Evolutionary conservation across 116 monocot species (phyloP), one percentile per base, ranked within the genome.

Genomic region (Zostera marina): DNA sequence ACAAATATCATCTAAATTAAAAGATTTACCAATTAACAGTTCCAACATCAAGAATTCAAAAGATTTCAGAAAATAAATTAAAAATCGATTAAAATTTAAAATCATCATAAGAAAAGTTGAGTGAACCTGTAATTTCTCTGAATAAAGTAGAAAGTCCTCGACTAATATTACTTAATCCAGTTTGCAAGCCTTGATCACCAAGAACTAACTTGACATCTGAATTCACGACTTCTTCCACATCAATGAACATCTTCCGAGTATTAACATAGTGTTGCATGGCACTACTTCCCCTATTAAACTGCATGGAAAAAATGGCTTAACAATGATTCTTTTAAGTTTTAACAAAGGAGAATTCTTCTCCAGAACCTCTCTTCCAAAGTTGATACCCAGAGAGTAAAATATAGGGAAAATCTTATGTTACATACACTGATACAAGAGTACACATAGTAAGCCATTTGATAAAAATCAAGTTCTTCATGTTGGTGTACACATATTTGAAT

Each of bases 231-330:
- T 89, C 80, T 70, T 96, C 96, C 22, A 96, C 80, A 64, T 96
- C 96, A 70, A 96, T 96, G 72, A 96, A 96, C 96, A 96, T 96
- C 56, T 89, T 85, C 60, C 96, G 54, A 60, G 89, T 71, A 55
- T 85, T 80, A 25, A 96, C 96, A 85, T 96, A 96, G 70, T 96
- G 96, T 69, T 96, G 96, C 96, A 96, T 96, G 25, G 96, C 96
- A 74, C 96, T 96, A 41, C 85, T 96, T 15, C 96, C 96, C 70
- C 89, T 76, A 63, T 96, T 96, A 66, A 96, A 96, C 96, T 96
- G 80, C 73, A 80, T 32, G 32, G 32, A 1, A 32, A 32, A 9
- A 22, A 44, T 48, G 61, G 43, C 64, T 14, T 38, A 39, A 32
- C 32, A 7, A 56, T 11, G 11, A 56, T 38, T 21, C 2, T 32